A percentile compares a stretch with the other conserved stretches of the same genome.
Conservation (phyloP, 495 filamentous ascomycete species). For the Xeromyces bisporus region DNA sequence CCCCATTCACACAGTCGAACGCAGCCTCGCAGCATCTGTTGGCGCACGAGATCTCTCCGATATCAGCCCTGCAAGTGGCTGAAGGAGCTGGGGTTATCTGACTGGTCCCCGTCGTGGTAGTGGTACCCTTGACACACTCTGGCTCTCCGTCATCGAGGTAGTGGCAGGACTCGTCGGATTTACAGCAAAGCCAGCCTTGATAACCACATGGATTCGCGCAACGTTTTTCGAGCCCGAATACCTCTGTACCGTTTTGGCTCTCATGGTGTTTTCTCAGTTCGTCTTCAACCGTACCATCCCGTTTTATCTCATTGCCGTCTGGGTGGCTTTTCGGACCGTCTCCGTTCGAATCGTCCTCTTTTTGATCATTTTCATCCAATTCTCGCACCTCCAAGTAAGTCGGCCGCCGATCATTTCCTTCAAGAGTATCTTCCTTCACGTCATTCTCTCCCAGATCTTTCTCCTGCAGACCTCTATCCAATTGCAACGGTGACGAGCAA, state of each 20-base stretch:
- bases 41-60: constrained; percentile 54
- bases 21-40: constrained; percentile 54
- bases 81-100: constrained; percentile 24
- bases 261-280: background rate
- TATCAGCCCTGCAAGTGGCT: constrained; percentile 36
- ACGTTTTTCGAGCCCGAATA: constrained; percentile 24
- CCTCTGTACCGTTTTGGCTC: too few species aligned
- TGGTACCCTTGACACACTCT: too few species aligned
- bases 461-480: too few species aligned
- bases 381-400: too few species aligned
- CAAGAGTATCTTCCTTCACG: too few species aligned
- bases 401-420: too few species aligned
- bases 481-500: constrained; percentile 1
- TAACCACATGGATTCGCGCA: constrained; percentile 56
- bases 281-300: too few species aligned
- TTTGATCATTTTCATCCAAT: too few species aligned
- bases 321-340: too few species aligned
- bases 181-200: constrained; percentile 51
- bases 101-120: constrained; percentile 51
- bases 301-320: too few species aligned
- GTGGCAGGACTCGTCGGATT: constrained; percentile 38
- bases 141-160: constrained; percentile 41
- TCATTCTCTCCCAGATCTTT: too few species aligned
- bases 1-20: constrained; percentile 42
- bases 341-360: too few species aligned